A percentile compares a stretch with the other conserved stretches of the same genome.
Conservation (phyloP, 1,139 yeast genomes). For the Oligophagozyma castellii region DNA sequence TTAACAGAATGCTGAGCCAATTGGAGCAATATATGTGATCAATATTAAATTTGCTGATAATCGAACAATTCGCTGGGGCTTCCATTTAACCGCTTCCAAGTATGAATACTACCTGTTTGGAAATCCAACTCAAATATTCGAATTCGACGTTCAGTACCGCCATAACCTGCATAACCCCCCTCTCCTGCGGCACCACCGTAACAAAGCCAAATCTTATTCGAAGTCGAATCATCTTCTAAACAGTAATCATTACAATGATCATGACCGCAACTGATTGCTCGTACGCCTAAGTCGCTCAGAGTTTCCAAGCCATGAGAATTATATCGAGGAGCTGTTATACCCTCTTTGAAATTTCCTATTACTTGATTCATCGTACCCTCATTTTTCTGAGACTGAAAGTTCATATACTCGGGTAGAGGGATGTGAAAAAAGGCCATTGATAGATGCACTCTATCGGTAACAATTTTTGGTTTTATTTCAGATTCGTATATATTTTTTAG, state of each 20-base stretch:
- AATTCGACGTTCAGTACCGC: conserved; percentile 65
- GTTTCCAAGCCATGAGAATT: conserved; percentile 52
- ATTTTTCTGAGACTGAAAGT: conserved; percentile 23
- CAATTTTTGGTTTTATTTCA: conserved; percentile 13
- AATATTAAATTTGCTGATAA: no score
- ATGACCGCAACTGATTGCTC: conserved; percentile 73
- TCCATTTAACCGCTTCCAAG: conserved; percentile 62
- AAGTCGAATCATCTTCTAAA: conserved; percentile 28
- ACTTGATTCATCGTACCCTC: conserved; percentile 26
- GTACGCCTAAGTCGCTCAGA: conserved; percentile 50
- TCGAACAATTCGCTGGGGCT: conserved; percentile 41
- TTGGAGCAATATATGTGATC: no score
- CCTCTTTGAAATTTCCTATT: conserved; percentile 56
- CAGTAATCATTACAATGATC: conserved; percentile 94
- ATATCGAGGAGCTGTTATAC: conserved; percentile 61
- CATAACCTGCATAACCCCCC: conserved; percentile 91
- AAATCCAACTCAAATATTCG: conserved; percentile 58
- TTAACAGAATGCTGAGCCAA: no score
- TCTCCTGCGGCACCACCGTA: conserved; percentile 91
- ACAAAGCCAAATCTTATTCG: conserved; percentile 60
- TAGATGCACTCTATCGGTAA: conserved; percentile 34
- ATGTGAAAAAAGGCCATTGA: conserved; percentile 91
- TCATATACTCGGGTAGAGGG: conserved; percentile 72
- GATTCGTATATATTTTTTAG: conserved; percentile 31
- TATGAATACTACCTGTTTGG: conserved; percentile 34